Evolutionary conservation across 257 asterid genomes (phyloP), one percentile per base, ranked within the genome.

Genomic region (Fraxinus excelsior): DNA sequence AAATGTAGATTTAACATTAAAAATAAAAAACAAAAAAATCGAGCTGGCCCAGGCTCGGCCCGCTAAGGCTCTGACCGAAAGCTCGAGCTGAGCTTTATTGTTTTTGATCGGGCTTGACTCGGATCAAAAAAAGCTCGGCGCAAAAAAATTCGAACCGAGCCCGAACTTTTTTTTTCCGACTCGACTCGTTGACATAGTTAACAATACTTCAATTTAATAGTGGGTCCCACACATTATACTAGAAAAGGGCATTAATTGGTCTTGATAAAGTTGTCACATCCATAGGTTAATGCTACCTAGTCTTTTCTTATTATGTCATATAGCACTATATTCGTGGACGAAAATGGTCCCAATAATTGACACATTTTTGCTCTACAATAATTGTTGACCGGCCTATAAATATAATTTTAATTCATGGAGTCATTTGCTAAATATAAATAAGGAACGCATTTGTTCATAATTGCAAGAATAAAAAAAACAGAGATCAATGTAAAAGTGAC

Each of bases 191-290:
- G n/a, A n/a, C n/a, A n/a, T n/a, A n/a, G n/a, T n/a, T n/a, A n/a
- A n/a, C n/a, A n/a, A n/a, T n/a, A n/a, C 65, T 62, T 74, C 35
- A 49, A 68, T 62, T 70, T 46, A 74, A 53, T 66, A 32, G 26
- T 26, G 70, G 84, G 84, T 23, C 72, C 81, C 78, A 21, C 58
- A 70, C 16, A 78, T 74, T 80, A 74, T 79, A 74, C 72, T 74
- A 71, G 26, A 32, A 77, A 53, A 74, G 34, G 46, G 67, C 81
- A 74, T 40, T 56, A 72, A 31, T 73, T 81, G 42, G 49, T 58
- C 12, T 23, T 32, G 72, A 16, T 68, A 35, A 74, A 68, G 71
- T 37, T 58, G 32, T 74, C 70, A 74, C 35, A 74, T 4, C 34
- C 65, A 28, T 69, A 46, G 35, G 37, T 44, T 71, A 44, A 71